Evolutionary conservation across 192 early-diverging fungal genomes (phyloP), one percentile per base, ranked within the genome.

Genomic region (Paraglomus occultum): DNA sequence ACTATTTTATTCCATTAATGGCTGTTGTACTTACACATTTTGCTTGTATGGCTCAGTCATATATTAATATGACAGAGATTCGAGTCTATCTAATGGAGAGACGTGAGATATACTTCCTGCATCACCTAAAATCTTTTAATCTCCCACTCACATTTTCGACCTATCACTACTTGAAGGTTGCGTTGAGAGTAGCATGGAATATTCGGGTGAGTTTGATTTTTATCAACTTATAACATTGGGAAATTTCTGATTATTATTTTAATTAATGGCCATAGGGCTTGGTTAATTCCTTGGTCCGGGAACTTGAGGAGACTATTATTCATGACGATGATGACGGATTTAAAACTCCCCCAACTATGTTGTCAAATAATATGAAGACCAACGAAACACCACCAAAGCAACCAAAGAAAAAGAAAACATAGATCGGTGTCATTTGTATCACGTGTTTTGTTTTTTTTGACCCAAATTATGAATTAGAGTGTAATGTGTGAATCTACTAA

Each of bases 201-300:
- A 54, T 68, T 39, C 38, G 66, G 66, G 51, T 55, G 53, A 68
- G 66, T 5, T 54, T 54, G 39, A 31, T 65, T 65, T 65, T 65
- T 65, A 48, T 9, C 18, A 59, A 59, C 5, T 59, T 39, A 59
- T 59, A n/a, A 59, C 57, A 59, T 40, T 8, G n/a, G n/a, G 6
- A 59, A 59, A 59, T 59, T 59, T 59, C 57, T 59, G 57, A 23
- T 40, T 59, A 60, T 60, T 42, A 31, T 60, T 60, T 42, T 40
- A 31, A 53, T 38, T 60, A 60, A 60, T 38, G 9, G 43, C n/a
- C 23, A 18, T 22, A 57, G 54, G 54, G 54, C 10, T 57, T 57
- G 18, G 3, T 57, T 60, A 60, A 60, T 42, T 23, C 58, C 23
- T 31, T 60, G 8, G 23, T 60, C n/a, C 58, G 58, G 58, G 40